Percentiles rank a stretch among this genome's conserved stretches.
Conservation (phyloP, 2,329 filamentous ascomycete genomes). For the Phialocephala sp. region DNA sequence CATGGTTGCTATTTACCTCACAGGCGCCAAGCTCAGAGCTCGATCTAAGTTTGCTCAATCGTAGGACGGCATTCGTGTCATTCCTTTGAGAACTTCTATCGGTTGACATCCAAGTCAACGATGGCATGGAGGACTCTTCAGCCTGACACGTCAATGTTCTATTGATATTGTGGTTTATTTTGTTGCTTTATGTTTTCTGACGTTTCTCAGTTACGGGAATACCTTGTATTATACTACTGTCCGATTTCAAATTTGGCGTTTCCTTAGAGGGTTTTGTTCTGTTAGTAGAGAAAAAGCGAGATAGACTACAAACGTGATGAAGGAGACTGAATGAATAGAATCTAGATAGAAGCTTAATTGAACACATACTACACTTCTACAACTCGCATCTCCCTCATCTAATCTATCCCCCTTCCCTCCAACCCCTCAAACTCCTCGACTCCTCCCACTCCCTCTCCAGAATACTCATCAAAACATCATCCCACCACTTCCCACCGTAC, state of each 20-base stretch:
- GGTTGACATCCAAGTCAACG: not conserved
- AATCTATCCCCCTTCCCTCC: not conserved
- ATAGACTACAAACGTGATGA: not conserved
- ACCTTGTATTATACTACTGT: not conserved
- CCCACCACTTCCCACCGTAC: constrained; percentile 44
- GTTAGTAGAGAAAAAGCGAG: not conserved
- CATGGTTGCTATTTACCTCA: constrained; percentile 48
- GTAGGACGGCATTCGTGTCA: not conserved
- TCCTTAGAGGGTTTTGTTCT: not conserved
- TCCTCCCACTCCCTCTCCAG: not conserved
- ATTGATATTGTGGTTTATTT: not conserved
- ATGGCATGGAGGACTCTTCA: no score
- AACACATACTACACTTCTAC: not conserved
- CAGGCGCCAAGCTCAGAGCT: constrained; percentile 20
- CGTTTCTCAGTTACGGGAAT: not conserved
- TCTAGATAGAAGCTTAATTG: not conserved
- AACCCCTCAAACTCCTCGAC: not conserved
- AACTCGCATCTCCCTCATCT: not conserved
- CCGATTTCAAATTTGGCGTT: not conserved
- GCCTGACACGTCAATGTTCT: not conserved
- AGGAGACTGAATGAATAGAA: no score
- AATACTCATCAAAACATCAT: constrained; percentile 31
- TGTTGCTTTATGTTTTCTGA: not conserved
- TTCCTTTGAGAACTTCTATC: not conserved
- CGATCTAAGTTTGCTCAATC: constrained; percentile 24